Evolutionary conservation across 2,329 filamentous ascomycete species (phyloP).

Genomic region (Penicillium carneum): DNA sequence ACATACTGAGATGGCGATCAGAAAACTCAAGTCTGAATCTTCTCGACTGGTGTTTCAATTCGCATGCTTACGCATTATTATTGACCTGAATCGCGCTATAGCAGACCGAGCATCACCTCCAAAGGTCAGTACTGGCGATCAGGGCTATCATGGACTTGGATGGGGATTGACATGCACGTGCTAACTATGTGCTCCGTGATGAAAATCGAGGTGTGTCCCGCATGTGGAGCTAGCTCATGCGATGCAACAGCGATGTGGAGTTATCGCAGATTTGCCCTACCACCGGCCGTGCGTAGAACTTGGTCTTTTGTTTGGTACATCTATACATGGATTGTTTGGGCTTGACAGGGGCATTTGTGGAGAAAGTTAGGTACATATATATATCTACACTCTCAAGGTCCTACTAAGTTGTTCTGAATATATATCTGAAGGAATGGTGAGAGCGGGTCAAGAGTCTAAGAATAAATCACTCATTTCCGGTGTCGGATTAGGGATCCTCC

Average conservation of each 20-base stretch:
- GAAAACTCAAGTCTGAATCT: not conserved
- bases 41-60: not conserved
- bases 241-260: slow-evolving; percentile 7
- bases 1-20: not conserved
- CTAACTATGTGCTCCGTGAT: not conserved
- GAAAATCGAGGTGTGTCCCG: not conserved
- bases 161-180: not conserved
- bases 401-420: not conserved
- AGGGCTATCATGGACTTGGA: not conserved
- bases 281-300: not conserved
- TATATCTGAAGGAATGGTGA: not conserved
- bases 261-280: not conserved
- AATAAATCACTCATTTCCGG: not conserved
- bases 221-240: not conserved
- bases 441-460: not conserved
- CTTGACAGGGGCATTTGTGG: not conserved
- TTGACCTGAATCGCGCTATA: not conserved
- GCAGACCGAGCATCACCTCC: not conserved
- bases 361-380: not conserved
- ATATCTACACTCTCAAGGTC: not conserved
- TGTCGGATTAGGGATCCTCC: not conserved
- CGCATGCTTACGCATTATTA: not conserved
- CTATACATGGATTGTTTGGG: not conserved
- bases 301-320: not conserved
- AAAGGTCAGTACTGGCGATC: not conserved